phyloP scores from a whole-genome alignment of 371 early-diverging fungal genomes.

The Mortierella sp. region DNA sequence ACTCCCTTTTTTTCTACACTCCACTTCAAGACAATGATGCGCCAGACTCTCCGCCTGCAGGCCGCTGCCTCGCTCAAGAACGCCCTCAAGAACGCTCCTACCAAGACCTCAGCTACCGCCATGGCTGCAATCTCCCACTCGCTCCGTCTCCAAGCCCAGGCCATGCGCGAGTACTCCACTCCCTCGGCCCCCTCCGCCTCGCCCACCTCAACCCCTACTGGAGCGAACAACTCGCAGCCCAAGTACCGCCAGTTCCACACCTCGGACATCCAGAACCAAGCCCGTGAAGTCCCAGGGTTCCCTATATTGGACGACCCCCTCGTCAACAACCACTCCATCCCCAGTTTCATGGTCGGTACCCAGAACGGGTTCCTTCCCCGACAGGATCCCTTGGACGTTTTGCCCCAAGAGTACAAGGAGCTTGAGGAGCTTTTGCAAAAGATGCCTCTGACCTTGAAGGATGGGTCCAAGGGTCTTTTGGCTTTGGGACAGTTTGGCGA shows the following conservation, averaged over 20 bases:
- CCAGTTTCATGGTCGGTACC: conserved; percentile 75
- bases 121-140: conserved; percentile 45
- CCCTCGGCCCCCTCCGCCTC: conserved; percentile 29
- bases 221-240: conserved; percentile 19
- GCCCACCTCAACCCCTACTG: conserved; percentile 16
- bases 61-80: conserved; percentile 38
- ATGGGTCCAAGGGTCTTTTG: conserved; percentile 82
- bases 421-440: conserved; percentile 81
- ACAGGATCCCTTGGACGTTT: conserved; percentile 70
- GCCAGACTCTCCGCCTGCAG: conserved; percentile 39
- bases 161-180: conserved; percentile 46
- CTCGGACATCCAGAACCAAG: conserved; percentile 29
- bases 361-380: conserved; percentile 83
- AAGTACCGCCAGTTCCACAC: conserved; percentile 55
- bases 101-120: conserved; percentile 24
- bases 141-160: conserved; percentile 42
- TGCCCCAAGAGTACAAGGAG: conserved; percentile 76
- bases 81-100: conserved; percentile 36
- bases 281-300: conserved; percentile 55
- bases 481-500: conserved; percentile 85
- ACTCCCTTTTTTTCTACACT: neutral
- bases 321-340: conserved; percentile 59
- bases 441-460: conserved; percentile 79
- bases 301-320: conserved; percentile 58
- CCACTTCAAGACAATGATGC: conserved; percentile 20